phyloP scores from a whole-genome alignment of 345 rosid genomes.

The Citrus trifoliata region DNA sequence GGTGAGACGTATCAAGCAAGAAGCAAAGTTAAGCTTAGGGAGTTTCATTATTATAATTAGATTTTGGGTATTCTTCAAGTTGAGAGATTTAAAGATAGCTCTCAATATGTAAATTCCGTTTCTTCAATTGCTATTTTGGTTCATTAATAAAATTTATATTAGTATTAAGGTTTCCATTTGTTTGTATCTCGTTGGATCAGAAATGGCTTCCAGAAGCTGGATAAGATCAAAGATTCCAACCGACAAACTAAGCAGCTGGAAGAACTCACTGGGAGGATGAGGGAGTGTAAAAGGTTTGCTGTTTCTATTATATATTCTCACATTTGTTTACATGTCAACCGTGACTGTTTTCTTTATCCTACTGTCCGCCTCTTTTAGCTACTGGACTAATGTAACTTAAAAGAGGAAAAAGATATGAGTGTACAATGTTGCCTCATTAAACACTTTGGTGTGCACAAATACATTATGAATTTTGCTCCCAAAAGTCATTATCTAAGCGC shows the following conservation, averaged over 20 bases:
- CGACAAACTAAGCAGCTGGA: slow-evolving; percentile 97
- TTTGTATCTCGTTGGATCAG: slow-evolving; percentile 33
- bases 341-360: neutral
- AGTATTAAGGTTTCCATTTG: neutral
- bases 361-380: neutral
- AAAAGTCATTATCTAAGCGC: neutral
- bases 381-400: neutral
- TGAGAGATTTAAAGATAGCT: neutral
- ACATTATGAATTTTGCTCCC: neutral
- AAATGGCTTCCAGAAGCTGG: slow-evolving; percentile 97
- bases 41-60: neutral
- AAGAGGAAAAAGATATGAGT: neutral
- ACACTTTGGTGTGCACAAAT: neutral
- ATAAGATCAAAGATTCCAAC: slow-evolving; percentile 86
- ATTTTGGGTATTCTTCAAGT: neutral
- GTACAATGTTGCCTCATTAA: neutral
- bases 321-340: neutral
- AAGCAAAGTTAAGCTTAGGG: neutral
- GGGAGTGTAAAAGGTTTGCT: slow-evolving; percentile 89
- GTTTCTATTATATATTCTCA: neutral
- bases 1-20: neutral
- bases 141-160: neutral
- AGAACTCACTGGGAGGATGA: slow-evolving; percentile 92
- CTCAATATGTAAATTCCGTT: neutral
- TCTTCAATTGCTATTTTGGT: neutral